phyloP scores from a whole-genome alignment of 805 yeast species.

The Saccharomycopsis babjevae region DNA sequence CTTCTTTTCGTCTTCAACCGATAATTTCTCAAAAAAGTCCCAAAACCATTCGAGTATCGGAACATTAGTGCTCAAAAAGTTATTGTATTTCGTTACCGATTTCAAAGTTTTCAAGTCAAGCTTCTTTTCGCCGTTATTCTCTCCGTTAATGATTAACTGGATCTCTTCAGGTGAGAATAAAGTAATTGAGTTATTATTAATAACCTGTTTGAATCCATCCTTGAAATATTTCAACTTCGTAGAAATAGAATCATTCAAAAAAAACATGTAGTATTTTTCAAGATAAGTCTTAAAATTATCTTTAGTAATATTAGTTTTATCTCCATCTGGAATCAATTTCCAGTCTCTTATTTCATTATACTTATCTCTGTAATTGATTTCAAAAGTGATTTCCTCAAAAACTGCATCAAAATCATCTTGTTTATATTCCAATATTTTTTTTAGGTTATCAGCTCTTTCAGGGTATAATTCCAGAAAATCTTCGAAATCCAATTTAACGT shows the following conservation, averaged over 20 bases:
- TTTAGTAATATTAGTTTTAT: slow-evolving; percentile 41
- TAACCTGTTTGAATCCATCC: slow-evolving; percentile 64
- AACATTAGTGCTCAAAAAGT: slow-evolving; percentile 39
- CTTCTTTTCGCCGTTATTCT: slow-evolving; percentile 34
- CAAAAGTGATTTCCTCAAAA: slow-evolving; percentile 48
- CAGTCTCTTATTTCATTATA: slow-evolving; percentile 34
- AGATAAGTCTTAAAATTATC: slow-evolving; percentile 53
- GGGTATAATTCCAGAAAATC: slow-evolving; percentile 71
- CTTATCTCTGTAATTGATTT: slow-evolving; percentile 40
- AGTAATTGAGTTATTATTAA: slow-evolving; percentile 72
- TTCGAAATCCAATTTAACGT: slow-evolving; percentile 40
- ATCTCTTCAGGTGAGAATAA: slow-evolving; percentile 76
- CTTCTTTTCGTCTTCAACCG: slow-evolving; percentile 42
- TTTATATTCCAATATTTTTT: slow-evolving; percentile 34
- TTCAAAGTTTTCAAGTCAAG: slow-evolving; percentile 58
- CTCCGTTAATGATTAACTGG: slow-evolving; percentile 69
- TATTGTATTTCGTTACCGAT: slow-evolving; percentile 63
- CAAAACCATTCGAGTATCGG: slow-evolving; percentile 71
- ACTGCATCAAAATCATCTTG: slow-evolving; percentile 36
- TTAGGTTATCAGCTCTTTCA: slow-evolving; percentile 43
- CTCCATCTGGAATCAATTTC: slow-evolving; percentile 54
- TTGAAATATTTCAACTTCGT: slow-evolving; percentile 48
- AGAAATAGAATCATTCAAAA: slow-evolving; percentile 44
- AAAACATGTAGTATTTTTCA: slow-evolving; percentile 49
- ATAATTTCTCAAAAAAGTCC: slow-evolving; percentile 52